Evolutionary conservation across 202 grass and related monocot genomes (phyloP), one percentile per base, ranked within the genome.

Genomic region (Hordeum pubiflorum): DNA sequence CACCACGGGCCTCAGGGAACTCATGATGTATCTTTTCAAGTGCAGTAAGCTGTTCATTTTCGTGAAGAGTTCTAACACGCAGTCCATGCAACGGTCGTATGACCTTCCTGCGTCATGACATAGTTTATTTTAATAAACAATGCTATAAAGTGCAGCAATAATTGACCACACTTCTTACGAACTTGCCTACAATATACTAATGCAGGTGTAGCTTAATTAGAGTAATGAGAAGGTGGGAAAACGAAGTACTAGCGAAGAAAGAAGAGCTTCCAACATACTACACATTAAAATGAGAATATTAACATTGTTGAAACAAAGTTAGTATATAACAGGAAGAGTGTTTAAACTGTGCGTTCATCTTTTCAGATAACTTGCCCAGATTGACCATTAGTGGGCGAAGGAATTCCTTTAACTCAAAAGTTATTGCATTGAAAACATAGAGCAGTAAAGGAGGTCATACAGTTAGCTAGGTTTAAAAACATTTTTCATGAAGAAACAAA

Each of bases 61-160:
- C 58, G 29, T 82, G 3, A 83, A 83, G 41, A 65, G 29, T 56
- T 83, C n/a, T 38, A 65, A 57, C 59, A 14, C 32, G 40, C 21
- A 82, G 15, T 38, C 80, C 70, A 66, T 75, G 71, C 59, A 64
- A 75, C 4, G 59, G 59, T 21, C 44, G 9, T 56, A 83, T 64
- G 4, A 83, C 44, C 43, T 66, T 83, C 71, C 59, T 83, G 59
- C 22, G 20, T 55, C 41, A 82, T 54, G 3, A 75, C 4, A 74
- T 56, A 15, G 3, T 40, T 59, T n/a, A 63, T 50, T 82, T 50
- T 52, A 52, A 7, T 73, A 58, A 73, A 24, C 12, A 37, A 31
- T 50, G 64, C 26, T 73, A 36, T 2, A 73, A 82, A 57, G 2
- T 13, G 67, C 5, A 8, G 38, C 37, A 81, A 54, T 10, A 39